Percentiles rank a stretch among this genome's conserved stretches.
Evolutionary conservation across 192 early-diverging fungal species (phyloP).

Genomic region (Paraglomus occultum): DNA sequence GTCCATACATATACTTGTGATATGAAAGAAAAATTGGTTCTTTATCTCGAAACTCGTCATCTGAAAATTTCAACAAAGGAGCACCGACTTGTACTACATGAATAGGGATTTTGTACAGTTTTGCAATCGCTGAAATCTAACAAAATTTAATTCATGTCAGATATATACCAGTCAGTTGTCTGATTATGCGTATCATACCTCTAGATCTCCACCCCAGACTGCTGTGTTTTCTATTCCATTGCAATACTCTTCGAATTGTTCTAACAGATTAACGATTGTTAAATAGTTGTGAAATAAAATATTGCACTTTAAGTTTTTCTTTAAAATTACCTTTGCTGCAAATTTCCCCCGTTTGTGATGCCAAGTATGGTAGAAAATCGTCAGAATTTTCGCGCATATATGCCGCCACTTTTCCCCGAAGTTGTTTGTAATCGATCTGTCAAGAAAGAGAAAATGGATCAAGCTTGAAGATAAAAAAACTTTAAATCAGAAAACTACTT

Average conservation of each 20-base stretch:
- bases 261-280: slow-evolving; percentile 33
- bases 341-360: slow-evolving; percentile 78
- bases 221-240: slow-evolving; percentile 75
- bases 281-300: slow-evolving; percentile 22
- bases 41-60: slow-evolving; percentile 58
- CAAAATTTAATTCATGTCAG: neutral
- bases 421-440: slow-evolving; percentile 53
- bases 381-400: slow-evolving; percentile 79
- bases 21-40: slow-evolving; percentile 74
- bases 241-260: slow-evolving; percentile 78
- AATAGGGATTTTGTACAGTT: slow-evolving; percentile 70
- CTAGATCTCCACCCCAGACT: slow-evolving; percentile 92
- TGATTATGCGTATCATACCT: slow-evolving; percentile 49
- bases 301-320: neutral
- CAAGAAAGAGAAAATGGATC: neutral
- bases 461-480: no score
- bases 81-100: slow-evolving; percentile 84
- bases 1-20: slow-evolving; percentile 87
- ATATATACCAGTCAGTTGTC: slow-evolving; percentile 17
- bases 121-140: slow-evolving; percentile 79
- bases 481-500: neutral
- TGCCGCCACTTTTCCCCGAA: slow-evolving; percentile 71
- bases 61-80: slow-evolving; percentile 77
- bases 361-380: slow-evolving; percentile 90
- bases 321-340: slow-evolving; percentile 47